Evolutionary conservation across 2,329 filamentous ascomycete genomes (phyloP), one percentile per base, ranked within the genome.

Genomic region (Coccinonectria pachysandricola): DNA sequence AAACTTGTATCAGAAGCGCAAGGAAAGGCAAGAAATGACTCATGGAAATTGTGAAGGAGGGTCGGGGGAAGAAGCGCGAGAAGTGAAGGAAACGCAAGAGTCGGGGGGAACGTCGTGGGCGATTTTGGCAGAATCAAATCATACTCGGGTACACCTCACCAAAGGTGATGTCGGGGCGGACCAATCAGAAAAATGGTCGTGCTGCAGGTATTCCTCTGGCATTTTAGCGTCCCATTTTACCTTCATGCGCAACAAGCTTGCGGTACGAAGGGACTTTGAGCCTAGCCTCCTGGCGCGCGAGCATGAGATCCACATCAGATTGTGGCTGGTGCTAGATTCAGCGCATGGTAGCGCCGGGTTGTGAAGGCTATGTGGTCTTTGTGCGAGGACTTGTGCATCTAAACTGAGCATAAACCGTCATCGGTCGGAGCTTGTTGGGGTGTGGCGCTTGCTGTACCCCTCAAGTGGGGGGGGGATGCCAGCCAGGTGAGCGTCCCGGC

Each of bases 101-200:
- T 34, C 46, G 46, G 46, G 46, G 40, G 38, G 32, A 32, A 43
- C 39, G 42, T 42, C 35, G 33, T 36, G 43, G 39, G 42, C 15
- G 32, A 42, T 46, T 45, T 39, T 43, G 41, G 35, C 35, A 35
- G 37, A 36, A n/a, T 37, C 42, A 45, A 49, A 53, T 53, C 50
- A 53, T 43, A 50, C 39, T 44, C 37, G 34, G 42, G 45, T 49
- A 49, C 48, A 45, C 42, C 40, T 51, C 46, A 42, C 38, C 40
- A 40, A 38, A 52, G 43, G 45, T 50, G 49, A 50, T 44, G 49
- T 47, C 40, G 45, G 38, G 17, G 30, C 40, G 26, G 46, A 39
- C 54, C 54, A 57, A 57, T 57, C 51, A 57, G 43, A 56, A 57
- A 56, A 53, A 42, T 49, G 49, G 44, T 45, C 49, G 44, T 44